Evolutionary conservation across 306 rosid species (phyloP).

Genomic region (Geum urbanum): DNA sequence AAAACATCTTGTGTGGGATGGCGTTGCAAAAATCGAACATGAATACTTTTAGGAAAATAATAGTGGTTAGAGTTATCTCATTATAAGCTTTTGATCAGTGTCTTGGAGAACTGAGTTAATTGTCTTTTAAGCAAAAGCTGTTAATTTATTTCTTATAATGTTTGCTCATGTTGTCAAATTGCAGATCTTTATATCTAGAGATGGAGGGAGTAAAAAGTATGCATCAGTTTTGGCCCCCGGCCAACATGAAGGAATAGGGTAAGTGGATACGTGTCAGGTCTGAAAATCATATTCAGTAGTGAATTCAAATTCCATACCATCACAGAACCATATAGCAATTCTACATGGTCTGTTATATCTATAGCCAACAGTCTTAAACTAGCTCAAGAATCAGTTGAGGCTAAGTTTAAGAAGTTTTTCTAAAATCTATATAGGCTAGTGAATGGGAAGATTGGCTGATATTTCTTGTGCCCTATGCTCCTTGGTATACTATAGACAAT

Average conservation of each 20-base stretch:
- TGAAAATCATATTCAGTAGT: not conserved
- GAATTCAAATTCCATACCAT: not conserved
- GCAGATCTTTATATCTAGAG: conserved; percentile 93
- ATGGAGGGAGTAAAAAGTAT: conserved; percentile 78
- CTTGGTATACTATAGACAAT: not conserved
- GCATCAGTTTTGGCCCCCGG: conserved; percentile 99
- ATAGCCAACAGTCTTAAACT: no score
- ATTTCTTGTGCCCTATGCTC: not conserved
- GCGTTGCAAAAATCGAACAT: not conserved
- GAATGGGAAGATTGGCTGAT: conserved; percentile 5
- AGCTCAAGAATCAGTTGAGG: not conserved
- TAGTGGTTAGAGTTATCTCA: not conserved
- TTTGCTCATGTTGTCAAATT: conserved; percentile 27
- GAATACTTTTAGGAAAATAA: not conserved
- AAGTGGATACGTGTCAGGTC: conserved; percentile 35
- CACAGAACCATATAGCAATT: not conserved
- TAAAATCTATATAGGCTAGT: not conserved
- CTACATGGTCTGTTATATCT: not conserved
- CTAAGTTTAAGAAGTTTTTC: not conserved
- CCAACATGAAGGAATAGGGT: conserved; percentile 96
- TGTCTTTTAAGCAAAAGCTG: not conserved
- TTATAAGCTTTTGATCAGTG: not conserved
- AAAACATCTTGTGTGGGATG: not conserved
- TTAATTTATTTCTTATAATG: conserved; percentile 14
- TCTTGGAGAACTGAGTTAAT: not conserved